Conservation (phyloP, 73 alveolate species). For the Uronychia setigera region DNA sequence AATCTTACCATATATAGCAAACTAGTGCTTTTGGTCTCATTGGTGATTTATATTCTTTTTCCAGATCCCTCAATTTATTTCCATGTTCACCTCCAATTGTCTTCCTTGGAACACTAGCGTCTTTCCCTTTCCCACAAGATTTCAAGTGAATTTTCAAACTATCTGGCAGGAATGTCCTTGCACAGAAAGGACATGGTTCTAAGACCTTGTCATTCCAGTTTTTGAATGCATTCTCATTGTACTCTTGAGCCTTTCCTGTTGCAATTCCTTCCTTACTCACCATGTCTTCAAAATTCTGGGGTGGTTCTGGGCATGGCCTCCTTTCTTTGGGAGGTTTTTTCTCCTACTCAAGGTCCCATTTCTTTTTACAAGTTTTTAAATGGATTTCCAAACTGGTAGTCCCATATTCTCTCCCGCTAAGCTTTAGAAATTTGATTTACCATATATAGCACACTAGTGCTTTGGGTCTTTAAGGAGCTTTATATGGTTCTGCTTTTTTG, state of each 20-base stretch:
- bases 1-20: conserved; percentile 52
- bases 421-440: neutral
- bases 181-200: conserved; percentile 88
- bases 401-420: conserved; percentile 86
- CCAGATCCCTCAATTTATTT: neutral
- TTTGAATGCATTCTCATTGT: conserved; percentile 87
- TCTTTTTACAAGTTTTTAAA: conserved; percentile 83
- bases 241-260: conserved; percentile 39
- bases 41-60: neutral
- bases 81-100: neutral
- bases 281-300: no score
- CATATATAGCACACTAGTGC: conserved; percentile 60
- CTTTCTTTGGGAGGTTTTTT: conserved; percentile 84
- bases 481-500: neutral
- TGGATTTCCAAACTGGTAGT: conserved; percentile 84
- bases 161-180: conserved; percentile 91
- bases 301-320: conserved; percentile 83
- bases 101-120: neutral
- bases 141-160: conserved; percentile 72
- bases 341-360: conserved; percentile 83
- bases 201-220: conserved; percentile 82
- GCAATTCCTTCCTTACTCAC: conserved; percentile 15
- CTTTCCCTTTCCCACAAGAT: conserved; percentile 5
- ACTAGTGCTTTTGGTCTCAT: conserved; percentile 52
- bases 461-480: conserved; percentile 37